Base-by-base conservation (phyloP, 225 moss, liverwort and hornwort genomes). In the Asterella californica region DNA sequence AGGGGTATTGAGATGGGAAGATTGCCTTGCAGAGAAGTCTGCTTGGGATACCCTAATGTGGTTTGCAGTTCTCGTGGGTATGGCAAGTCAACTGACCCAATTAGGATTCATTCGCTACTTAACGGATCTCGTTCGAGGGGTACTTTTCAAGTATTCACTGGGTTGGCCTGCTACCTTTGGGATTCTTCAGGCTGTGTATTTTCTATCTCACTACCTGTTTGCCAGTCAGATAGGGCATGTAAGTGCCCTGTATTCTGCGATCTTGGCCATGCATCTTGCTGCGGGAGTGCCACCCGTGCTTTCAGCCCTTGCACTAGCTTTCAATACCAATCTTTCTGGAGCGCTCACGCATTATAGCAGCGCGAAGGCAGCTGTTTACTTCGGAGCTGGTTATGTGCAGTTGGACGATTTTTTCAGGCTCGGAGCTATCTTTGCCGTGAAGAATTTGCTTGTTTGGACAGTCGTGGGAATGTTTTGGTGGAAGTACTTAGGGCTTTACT, bases 161-260 rank as follows among this genome's bases (percentile, higher is more conserved):
- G 86, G 83, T 75, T 92, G 92, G 92, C 90, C 92, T 76, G 92
- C 89, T 46, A 88, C 90, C 70, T 92, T 90, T 81, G 90, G 82
- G 60, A 84, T 90, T 21, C 90, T 92, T n/a, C 92, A 92, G 82
- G 85, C 64, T 53, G 90, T 87, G 49, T 92, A 92, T 79, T 90
- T 92, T 50, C 11, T 82, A 76, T 90, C 90, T 71, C 92, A 92
- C 68, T 90, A 92, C 65, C 82, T 92, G 9, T 92, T 92, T 83
- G 92, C 92, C n/a, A 92, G 92, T 72, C 92, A 92, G 86, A 92
- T 90, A 17, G 92, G 92, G n/a, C 92, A 92, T 53, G 92, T 92
- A 54, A 90, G 92, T 60, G 92, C 92, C 15, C 84, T 92, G 79
- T 92, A 85, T 79, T 92, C 92, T 19, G 92, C 92, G 36, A 90